Percentiles rank a stretch among this genome's conserved stretches.
Evolutionary conservation across 2,329 filamentous ascomycete species (phyloP).

Genomic region (Beauveria bassiana): DNA sequence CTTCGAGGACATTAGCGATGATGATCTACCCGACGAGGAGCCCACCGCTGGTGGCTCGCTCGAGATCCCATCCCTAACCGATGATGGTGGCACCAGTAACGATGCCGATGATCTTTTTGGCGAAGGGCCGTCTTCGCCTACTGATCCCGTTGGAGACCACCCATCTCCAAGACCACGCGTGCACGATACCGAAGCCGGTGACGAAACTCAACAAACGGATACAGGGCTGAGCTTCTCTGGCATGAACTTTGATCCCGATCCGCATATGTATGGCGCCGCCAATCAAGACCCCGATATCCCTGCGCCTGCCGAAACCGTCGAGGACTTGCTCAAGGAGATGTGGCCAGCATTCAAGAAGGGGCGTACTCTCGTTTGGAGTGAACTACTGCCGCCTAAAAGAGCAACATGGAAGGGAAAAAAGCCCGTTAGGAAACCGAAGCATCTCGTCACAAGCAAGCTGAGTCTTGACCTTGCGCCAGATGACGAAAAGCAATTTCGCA

Average conservation of each 20-base stretch:
- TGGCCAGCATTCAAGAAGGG: conserved; percentile 77
- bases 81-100: conserved; percentile 53
- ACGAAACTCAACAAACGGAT: conserved; percentile 26
- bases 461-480: conserved; percentile 80
- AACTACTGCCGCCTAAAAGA: conserved; percentile 73
- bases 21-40: conserved; percentile 77
- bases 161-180: conserved; percentile 38
- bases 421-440: conserved; percentile 70
- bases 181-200: conserved; percentile 30
- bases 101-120: conserved; percentile 64
- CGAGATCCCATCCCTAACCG: conserved; percentile 47
- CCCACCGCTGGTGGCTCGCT: conserved; percentile 32
- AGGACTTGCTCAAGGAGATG: conserved; percentile 68
- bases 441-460: conserved; percentile 78
- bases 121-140: conserved; percentile 46
- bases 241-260: conserved; percentile 42
- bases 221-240: conserved; percentile 28
- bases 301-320: conserved; percentile 61
- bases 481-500: conserved; percentile 76
- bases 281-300: conserved; percentile 59
- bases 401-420: conserved; percentile 72
- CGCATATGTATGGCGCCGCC: conserved; percentile 31
- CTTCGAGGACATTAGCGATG: conserved; percentile 84
- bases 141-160: conserved; percentile 32
- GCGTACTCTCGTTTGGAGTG: conserved; percentile 68